Evolutionary conservation across 106 monocot genomes (phyloP).

Genomic region (Dendrobium nobile): DNA sequence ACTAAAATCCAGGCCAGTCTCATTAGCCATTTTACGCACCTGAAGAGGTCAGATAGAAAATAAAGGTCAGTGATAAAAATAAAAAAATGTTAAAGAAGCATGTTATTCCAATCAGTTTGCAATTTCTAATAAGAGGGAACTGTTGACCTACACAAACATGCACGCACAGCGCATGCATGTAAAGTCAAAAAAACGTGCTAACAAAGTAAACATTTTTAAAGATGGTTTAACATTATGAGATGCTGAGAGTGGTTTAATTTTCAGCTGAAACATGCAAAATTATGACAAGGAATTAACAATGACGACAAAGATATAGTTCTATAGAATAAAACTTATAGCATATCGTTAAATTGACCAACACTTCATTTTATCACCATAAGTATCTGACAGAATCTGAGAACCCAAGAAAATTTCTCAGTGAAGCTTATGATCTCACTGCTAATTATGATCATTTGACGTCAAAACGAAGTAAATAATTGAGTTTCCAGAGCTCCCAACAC

Average conservation of each 20-base stretch:
- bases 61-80: not conserved
- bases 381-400: not conserved
- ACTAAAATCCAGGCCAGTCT: conserved; percentile 79
- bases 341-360: not conserved
- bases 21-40: conserved; percentile 78
- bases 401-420: not conserved
- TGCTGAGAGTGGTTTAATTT: not conserved
- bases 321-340: not conserved
- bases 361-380: not conserved
- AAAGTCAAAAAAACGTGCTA: not conserved
- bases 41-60: conserved; percentile 13
- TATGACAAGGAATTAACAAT: not conserved
- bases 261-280: not conserved
- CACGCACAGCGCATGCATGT: not conserved
- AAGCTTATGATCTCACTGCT: not conserved
- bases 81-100: not conserved
- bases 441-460: not conserved
- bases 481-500: not conserved
- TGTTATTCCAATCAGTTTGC: not conserved
- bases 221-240: not conserved
- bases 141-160: not conserved
- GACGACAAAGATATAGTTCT: not conserved
- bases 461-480: not conserved
- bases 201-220: not conserved
- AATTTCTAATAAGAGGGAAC: not conserved